Conservation (phyloP, 495 filamentous ascomycete genomes). For the Xylaria longipes region DNA sequence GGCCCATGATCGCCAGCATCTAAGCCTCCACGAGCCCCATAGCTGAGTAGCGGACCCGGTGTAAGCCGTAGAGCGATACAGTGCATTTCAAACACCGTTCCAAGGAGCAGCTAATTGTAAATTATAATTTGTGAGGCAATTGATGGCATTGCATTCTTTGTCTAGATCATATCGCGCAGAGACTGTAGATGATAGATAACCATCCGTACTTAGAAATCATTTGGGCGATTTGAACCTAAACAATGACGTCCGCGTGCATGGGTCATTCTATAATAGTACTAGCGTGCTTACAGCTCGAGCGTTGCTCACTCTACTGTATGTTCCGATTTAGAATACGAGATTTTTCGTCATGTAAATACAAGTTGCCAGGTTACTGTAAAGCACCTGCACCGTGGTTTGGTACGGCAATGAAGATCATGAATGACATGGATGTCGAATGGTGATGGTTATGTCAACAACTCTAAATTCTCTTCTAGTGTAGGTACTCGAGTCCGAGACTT, state of each 20-base stretch:
- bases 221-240: conserved; percentile 1
- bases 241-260: neutral
- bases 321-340: conserved; percentile 24
- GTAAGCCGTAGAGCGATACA: neutral
- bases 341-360: neutral
- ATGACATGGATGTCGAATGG: neutral
- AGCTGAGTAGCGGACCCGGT: neutral
- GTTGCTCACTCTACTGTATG: neutral
- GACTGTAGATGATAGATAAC: neutral
- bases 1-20: conserved; percentile 19
- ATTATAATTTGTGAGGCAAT: neutral
- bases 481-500: neutral
- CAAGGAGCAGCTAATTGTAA: neutral
- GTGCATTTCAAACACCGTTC: neutral
- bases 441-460: neutral
- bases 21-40: conserved; percentile 7
- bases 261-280: conserved; percentile 1
- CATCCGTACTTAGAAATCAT: neutral
- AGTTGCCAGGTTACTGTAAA: neutral
- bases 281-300: neutral
- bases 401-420: neutral
- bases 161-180: neutral
- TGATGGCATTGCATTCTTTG: neutral
- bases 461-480: no score
- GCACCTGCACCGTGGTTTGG: neutral